A percentile compares a stretch with the other conserved stretches of the same genome.
Evolutionary conservation across 495 filamentous ascomycete genomes (phyloP).

Genomic region (Chaetomium cochliodes): DNA sequence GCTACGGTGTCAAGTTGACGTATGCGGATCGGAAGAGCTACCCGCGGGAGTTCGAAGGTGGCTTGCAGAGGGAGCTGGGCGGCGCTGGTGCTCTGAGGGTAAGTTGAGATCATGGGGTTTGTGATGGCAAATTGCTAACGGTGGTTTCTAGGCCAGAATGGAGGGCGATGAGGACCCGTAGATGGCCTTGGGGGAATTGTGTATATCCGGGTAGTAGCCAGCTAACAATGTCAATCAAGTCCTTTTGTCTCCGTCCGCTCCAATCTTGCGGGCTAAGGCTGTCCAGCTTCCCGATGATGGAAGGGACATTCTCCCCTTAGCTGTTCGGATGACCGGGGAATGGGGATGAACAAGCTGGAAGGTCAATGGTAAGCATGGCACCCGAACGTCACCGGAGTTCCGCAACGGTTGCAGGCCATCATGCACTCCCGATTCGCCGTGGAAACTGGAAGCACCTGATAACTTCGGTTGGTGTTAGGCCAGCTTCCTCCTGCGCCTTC

Average conservation of each 20-base stretch:
- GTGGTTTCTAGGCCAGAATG: constrained; percentile 42
- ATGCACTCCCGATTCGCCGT: too few relatives aligned
- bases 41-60: constrained; percentile 77
- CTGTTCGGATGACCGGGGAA: too few relatives aligned
- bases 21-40: constrained; percentile 85
- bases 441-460: too few relatives aligned
- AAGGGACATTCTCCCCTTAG: too few relatives aligned
- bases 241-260: constrained; percentile 11
- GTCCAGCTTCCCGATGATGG: not conserved
- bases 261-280: not conserved
- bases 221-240: constrained; percentile 3
- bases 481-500: too few relatives aligned
- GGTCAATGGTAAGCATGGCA: too few relatives aligned
- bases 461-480: too few relatives aligned
- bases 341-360: too few relatives aligned
- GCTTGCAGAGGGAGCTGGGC: constrained; percentile 82
- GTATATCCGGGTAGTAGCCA: constrained; percentile 19
- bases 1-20: constrained; percentile 63
- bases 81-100: constrained; percentile 56
- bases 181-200: constrained; percentile 11
- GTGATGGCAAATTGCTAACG: constrained; percentile 12
- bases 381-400: too few relatives aligned
- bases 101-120: constrained; percentile 28
- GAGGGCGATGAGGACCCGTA: constrained; percentile 47
- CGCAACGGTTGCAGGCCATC: too few relatives aligned